These are phyloP conservation scores for Ceratocystis cacaofunesta DNA, from an alignment of 2,329 filamentous ascomycete species.

Conservation along the genomic window DNA sequence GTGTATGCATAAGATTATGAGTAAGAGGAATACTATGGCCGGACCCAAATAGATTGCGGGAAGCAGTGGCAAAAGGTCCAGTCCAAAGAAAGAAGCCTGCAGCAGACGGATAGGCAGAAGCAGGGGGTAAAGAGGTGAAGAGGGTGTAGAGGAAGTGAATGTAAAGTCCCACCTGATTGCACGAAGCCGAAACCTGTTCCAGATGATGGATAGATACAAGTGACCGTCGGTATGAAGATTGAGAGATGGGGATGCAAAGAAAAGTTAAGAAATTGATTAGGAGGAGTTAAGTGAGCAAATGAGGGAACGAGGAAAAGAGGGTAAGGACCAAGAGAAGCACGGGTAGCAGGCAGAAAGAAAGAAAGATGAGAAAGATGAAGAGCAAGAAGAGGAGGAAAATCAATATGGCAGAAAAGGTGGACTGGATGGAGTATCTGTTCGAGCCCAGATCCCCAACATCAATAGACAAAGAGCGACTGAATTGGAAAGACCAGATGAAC, in stretches of 20 bases:
- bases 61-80: background rate
- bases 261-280: background rate
- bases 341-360: background rate
- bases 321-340: background rate
- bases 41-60: too few relatives aligned
- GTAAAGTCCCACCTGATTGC: background rate
- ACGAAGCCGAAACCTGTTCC: background rate
- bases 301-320: background rate
- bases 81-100: background rate
- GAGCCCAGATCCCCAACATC: background rate
- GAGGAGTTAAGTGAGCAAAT: background rate
- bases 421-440: background rate
- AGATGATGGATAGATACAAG: background rate
- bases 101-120: background rate
- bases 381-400: background rate
- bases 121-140: background rate
- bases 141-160: background rate
- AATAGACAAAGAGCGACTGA: background rate
- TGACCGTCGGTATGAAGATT: background rate
- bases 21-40: too few relatives aligned
- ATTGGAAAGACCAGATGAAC: background rate
- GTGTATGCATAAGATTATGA: too few relatives aligned
- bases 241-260: background rate
- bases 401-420: background rate
- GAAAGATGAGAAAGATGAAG: background rate